phyloP scores from a whole-genome alignment of 179 eudicot species.

The Silene noctiflora region DNA sequence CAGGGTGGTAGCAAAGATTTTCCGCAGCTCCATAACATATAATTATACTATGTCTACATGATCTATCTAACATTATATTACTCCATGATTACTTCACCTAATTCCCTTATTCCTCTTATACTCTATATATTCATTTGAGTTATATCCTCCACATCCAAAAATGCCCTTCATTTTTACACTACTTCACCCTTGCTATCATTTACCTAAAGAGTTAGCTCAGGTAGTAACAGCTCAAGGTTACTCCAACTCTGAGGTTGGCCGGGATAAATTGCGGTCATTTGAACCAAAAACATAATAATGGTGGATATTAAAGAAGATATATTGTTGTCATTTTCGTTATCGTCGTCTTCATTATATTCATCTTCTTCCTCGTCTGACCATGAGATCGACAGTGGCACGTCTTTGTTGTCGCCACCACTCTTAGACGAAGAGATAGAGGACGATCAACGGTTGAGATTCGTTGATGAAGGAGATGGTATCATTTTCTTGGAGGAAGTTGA shows the following conservation, averaged over 20 bases:
- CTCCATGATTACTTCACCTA: constrained; percentile 3
- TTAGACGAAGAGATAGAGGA: constrained; percentile 3
- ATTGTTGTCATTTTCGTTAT: constrained; percentile 16
- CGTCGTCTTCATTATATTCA: constrained; percentile 16
- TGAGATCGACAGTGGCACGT: constrained; percentile 8
- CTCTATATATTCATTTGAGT: not conserved
- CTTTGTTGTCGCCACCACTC: not conserved
- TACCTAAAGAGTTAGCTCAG: too few relatives aligned
- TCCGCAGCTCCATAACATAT: too few relatives aligned
- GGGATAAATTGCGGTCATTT: too few relatives aligned
- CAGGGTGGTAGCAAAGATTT: too few relatives aligned
- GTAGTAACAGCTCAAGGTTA: too few relatives aligned
- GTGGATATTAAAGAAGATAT: constrained; percentile 6
- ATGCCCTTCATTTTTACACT: not conserved
- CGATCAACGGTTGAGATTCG: constrained; percentile 31
- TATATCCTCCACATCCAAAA: not conserved
- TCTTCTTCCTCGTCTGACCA: constrained; percentile 20
- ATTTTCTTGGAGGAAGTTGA: constrained; percentile 24
- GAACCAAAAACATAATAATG: not conserved
- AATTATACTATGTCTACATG: too few relatives aligned
- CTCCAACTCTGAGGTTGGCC: too few relatives aligned
- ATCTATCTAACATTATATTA: too few relatives aligned
- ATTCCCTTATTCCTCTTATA: not conserved
- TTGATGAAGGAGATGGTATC: constrained; percentile 22
- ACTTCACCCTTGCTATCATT: too few relatives aligned